Base-by-base conservation (phyloP, 1,139 yeast species). In the Yamadazyma conglobata region DNA sequence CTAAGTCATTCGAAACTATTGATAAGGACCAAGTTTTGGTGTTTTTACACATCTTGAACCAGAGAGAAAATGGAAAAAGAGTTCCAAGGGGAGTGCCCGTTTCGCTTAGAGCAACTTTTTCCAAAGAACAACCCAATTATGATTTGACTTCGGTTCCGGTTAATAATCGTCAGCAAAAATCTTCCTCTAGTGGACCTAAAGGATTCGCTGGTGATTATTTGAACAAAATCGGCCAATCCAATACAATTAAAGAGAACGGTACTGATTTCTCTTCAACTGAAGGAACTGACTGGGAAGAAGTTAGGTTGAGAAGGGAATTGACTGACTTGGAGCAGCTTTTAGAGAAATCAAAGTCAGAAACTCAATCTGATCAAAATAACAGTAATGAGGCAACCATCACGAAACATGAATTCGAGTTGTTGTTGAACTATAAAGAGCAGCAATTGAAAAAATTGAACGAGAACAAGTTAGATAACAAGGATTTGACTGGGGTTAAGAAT, bases 31-130 rank as follows among this genome's bases (percentile, higher is more conserved):
- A 93, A 55, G 80, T 88, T 16, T 63, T 88, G 44, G 95, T 86
- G 21, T 88, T 86, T 45, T 67, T 91, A 44, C 98, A 91, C 58
- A 87, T 89, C 44, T 70, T 91, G 47, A 87, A 88, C 57, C 95
- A 89, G 57, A 73, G 96, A 46, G 85, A 87, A 39, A 80, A 81
- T 50, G 96, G 96, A 19, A 80, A 81, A 46, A 69, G 93, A 38
- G 79, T 91, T 20, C 98, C 98, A 23, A 68, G 94, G 37, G 82
- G 88, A n/a, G 89, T 91, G 4, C 98, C 98, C n/a, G 85, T 91
- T 2, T 78, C 93, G 6, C 67, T 93, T 43, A 73, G 95, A 32
- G 96, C 96, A 4, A 85, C 96, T 0, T 89, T 89, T 56, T 83
- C 87, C 23, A 88, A 88, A 59, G 88, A 85, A 44, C 73, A 73